Percentiles rank a stretch among this genome's conserved stretches.
Evolutionary conservation across 495 filamentous ascomycete species (phyloP).

Genomic region (Trypethelium eluteriae): DNA sequence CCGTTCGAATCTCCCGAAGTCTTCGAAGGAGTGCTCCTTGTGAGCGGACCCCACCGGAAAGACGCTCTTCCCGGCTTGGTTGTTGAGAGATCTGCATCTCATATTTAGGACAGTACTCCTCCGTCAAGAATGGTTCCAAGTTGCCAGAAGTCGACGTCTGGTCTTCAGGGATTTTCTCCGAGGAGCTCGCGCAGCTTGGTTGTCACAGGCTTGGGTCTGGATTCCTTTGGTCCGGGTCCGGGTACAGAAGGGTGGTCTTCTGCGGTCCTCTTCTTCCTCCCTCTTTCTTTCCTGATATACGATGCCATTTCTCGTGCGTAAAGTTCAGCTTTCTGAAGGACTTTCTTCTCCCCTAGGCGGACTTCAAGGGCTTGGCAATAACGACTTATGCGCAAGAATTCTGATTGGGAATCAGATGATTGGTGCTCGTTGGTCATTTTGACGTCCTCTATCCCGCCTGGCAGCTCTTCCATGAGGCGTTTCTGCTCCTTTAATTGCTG

Average conservation of each 20-base stretch:
- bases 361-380: neutral
- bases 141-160: neutral
- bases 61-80: too few relatives aligned
- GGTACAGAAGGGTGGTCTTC: neutral
- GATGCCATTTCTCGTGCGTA: constrained; percentile 3
- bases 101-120: neutral
- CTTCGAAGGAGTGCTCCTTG: too few relatives aligned
- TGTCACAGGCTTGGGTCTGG: neutral
- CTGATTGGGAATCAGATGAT: neutral
- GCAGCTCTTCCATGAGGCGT: neutral
- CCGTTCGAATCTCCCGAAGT: too few relatives aligned
- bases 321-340: neutral
- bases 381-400: neutral
- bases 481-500: neutral
- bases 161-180: neutral
- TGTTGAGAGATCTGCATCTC: too few relatives aligned
- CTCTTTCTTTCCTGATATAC: neutral
- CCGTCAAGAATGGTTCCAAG: neutral
- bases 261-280: neutral
- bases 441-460: neutral
- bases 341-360: neutral
- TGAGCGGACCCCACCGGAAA: too few relatives aligned
- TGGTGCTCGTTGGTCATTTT: neutral
- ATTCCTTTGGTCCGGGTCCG: neutral
- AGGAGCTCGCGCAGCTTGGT: neutral